A percentile compares a stretch with the other conserved stretches of the same genome.
These are phyloP conservation scores for Hypoxylon trugodes DNA, from an alignment of 495 filamentous ascomycete genomes.

Conservation along the genomic window DNA sequence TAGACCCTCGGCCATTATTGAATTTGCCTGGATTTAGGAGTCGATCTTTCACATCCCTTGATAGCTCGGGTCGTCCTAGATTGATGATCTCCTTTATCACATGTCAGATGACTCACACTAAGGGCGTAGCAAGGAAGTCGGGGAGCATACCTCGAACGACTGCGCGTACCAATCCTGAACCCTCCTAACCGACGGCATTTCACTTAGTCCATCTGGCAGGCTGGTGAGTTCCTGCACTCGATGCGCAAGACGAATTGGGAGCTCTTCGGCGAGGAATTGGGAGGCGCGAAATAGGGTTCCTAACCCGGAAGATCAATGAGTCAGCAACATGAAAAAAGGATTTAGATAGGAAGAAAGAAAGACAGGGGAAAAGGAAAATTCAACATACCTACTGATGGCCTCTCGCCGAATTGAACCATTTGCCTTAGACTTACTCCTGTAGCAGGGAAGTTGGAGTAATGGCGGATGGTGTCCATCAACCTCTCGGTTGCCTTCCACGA, in stretches of 20 bases:
- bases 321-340: slow-evolving; percentile 36
- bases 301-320: slow-evolving; percentile 48
- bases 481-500: slow-evolving; percentile 87
- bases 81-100: slow-evolving; percentile 82
- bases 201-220: slow-evolving; percentile 95
- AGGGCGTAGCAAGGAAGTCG: slow-evolving; percentile 2
- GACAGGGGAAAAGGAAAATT: slow-evolving; percentile 8
- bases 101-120: slow-evolving; percentile 45
- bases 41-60: slow-evolving; percentile 77
- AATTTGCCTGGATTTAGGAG: slow-evolving; percentile 76
- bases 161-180: slow-evolving; percentile 99
- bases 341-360: slow-evolving; percentile 25
- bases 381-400: slow-evolving; percentile 79
- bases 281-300: slow-evolving; percentile 97
- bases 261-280: slow-evolving; percentile 97
- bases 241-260: slow-evolving; percentile 95
- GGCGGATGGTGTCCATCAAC: slow-evolving; percentile 98
- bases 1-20: slow-evolving; percentile 62
- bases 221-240: slow-evolving; percentile 91
- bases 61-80: slow-evolving; percentile 78
- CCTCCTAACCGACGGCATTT: slow-evolving; percentile 96
- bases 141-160: slow-evolving; percentile 86
- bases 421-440: slow-evolving; percentile 96
- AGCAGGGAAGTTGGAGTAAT: slow-evolving; percentile 96
- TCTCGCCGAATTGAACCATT: slow-evolving; percentile 98